These are phyloP conservation scores for Heterobasidion annosum DNA, from an alignment of 1,284 basidiomycete genomes.

Conservation along the genomic window DNA sequence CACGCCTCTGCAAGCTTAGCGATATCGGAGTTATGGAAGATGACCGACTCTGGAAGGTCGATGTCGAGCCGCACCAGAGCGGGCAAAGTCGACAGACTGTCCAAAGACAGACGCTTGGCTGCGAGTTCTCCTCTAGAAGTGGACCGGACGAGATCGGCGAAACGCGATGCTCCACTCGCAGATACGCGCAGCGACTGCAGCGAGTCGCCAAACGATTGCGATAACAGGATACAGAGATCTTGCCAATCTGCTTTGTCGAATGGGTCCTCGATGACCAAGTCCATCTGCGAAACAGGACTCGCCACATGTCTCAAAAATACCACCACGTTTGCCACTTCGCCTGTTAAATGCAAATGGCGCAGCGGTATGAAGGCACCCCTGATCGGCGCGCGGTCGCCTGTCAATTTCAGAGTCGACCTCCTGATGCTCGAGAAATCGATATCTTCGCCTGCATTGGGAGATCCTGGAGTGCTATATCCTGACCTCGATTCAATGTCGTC, in stretches of 20 bases:
- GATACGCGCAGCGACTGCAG: conserved; percentile 51
- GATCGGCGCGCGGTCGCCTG: conserved; percentile 22
- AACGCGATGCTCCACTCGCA: conserved; percentile 54
- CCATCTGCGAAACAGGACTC: conserved; percentile 49
- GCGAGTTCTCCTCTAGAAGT: conserved; percentile 42
- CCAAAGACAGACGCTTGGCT: conserved; percentile 45
- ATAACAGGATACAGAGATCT: conserved; percentile 52
- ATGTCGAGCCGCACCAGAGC: conserved; percentile 52
- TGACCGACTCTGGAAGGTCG: conserved; percentile 64
- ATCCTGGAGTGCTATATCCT: conserved; percentile 51
- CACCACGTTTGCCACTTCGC: conserved; percentile 56
- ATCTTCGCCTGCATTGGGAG: conserved; percentile 65
- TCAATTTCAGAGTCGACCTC: conserved; percentile 53
- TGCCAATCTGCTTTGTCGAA: conserved; percentile 66
- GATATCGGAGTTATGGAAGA: conserved; percentile 54
- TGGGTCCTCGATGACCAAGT: conserved; percentile 69
- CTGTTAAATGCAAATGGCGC: conserved; percentile 53
- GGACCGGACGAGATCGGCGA: conserved; percentile 56
- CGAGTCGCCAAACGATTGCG: conserved; percentile 48
- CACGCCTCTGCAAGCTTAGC: conserved; percentile 46
- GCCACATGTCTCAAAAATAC: conserved; percentile 62
- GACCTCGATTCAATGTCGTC: conserved; percentile 52
- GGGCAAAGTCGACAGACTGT: conserved; percentile 45
- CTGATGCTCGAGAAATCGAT: conserved; percentile 63
- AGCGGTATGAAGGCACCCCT: conserved; percentile 44